These are phyloP conservation scores for Diaporthe capsici DNA, from an alignment of 2,329 filamentous ascomycete species.

Conservation along the genomic window DNA sequence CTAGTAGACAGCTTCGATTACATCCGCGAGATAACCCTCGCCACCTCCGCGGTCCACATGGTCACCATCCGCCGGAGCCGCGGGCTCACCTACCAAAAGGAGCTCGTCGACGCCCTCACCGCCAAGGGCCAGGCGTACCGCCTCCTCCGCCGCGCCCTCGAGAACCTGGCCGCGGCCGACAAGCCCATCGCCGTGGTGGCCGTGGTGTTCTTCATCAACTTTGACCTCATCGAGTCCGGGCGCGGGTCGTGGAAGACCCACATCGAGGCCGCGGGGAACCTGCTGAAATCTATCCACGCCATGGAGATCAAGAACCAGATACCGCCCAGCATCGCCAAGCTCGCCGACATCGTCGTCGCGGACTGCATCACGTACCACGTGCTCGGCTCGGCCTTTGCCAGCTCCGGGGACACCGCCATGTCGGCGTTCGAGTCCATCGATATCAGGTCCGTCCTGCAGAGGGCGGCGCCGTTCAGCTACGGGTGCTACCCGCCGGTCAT, in stretches of 20 bases:
- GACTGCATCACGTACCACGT: slow-evolving; percentile 66
- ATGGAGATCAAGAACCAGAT: slow-evolving; percentile 18
- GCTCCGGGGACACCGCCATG: slow-evolving; percentile 43
- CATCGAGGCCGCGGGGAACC: slow-evolving; percentile 60
- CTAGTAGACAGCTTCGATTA: slow-evolving; percentile 58
- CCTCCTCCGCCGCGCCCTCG: slow-evolving; percentile 57
- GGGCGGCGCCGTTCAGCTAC: slow-evolving; percentile 61
- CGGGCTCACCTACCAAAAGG: slow-evolving; percentile 45
- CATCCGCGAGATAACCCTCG: slow-evolving; percentile 62
- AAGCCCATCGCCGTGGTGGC: slow-evolving; percentile 57
- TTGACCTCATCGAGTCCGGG: slow-evolving; percentile 58
- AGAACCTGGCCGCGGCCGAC: slow-evolving; percentile 53
- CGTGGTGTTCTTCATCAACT: slow-evolving; percentile 64
- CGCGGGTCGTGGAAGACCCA: slow-evolving; percentile 50
- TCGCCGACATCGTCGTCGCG: slow-evolving; percentile 62
- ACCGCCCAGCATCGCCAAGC: slow-evolving; percentile 48
- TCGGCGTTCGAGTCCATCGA: slow-evolving; percentile 55
- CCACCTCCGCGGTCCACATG: slow-evolving; percentile 64
- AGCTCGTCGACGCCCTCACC: slow-evolving; percentile 59
- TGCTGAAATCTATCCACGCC: slow-evolving; percentile 57
- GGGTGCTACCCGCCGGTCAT: slow-evolving; percentile 62
- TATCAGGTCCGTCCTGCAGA: slow-evolving; percentile 55
- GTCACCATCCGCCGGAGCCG: slow-evolving; percentile 57
- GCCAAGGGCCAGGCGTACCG: slow-evolving; percentile 61
- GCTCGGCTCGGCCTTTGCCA: slow-evolving; percentile 60